Base-by-base conservation (phyloP, 441 rosid genomes). In the Populus hybrid region DNA sequence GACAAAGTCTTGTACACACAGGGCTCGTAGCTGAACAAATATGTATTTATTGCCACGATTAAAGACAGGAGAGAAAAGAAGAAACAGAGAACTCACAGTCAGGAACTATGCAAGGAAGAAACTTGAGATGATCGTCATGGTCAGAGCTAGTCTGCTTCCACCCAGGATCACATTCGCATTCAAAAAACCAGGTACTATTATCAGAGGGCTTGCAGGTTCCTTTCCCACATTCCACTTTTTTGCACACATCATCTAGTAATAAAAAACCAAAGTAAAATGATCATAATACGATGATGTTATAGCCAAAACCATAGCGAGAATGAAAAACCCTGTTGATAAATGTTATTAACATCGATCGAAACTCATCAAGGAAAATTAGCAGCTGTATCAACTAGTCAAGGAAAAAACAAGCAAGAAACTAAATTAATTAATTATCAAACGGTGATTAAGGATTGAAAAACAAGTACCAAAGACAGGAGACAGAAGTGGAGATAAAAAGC, bases 51-150 rank as follows among this genome's bases (percentile, higher is more conserved):
- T n/a, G 4, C 28, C 26, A 9, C 21, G 28, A 23, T 63, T 21
- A 9, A 23, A 10, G 66, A 24, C 28, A 10, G 2, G 28, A 0
- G 66, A 24, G 10, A 46, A 75, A 79, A 50, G 76, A 67, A 76
- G 28, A 67, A 23, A 72, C 20, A 74, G 79, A 23, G 77, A 76
- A 50, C 79, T 87, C 82, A 95, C 98, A 93, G 80, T 93, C 89
- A 50, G 99, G 99, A 40, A 83, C 74, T 76, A 90, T 76, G 89
- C 99, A 95, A 75, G 99, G 99, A 75, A 95, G 94, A 83, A 95
- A 91, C 81, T 85, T 87, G 90, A 85, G 83, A 68, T 76, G 6
- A 78, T 84, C 78, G 77, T 83, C 83, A 35, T 66, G 71, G 4
- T 69, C 57, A 40, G 80, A 66, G 50, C 40, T 78, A 71, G 82